Base-by-base conservation (phyloP, 768 basidiomycete species). In the Lactifluus volemus region DNA sequence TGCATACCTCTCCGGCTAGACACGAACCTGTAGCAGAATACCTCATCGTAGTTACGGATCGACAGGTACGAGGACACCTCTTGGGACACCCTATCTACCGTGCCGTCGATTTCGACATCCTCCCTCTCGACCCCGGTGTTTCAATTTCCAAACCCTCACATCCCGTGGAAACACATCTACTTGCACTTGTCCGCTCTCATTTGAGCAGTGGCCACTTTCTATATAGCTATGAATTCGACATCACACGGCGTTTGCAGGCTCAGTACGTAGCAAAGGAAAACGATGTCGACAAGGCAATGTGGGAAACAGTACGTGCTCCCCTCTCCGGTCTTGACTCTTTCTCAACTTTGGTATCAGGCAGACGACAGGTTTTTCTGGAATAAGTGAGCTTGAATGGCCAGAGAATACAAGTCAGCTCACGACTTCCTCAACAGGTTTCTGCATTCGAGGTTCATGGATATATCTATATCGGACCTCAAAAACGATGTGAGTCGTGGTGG, bases 291-390 rank as follows among this genome's bases (percentile, higher is more conserved):
- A 85, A 75, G 69, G 76, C 85, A 10, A 75, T 89, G 50, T 95
- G 88, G 89, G 83, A 92, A 75, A 78, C 82, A 73, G 92, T 91
- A 70, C 58, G 83, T 78, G 15, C 14, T 48, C n/a, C 36, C 49
- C 44, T 39, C 52, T 49, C 25, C 53, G 53, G 51, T 57, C 45
- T 39, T 19, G 8, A 39, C 44, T 34, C 5, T 38, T 51, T 30
- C 60, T 62, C 15, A 63, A 11, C 39, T 19, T 53, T 12, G 6
- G 38, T 25, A 14, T 25, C 67, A 95, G 87, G 88, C 86, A 42
- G 97, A 99, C 65, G 93, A 97, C 69, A 81, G 95, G 64, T 99
- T 99, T 75, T 98, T 98, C 74, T 99, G 96, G 96, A 99, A 99
- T 73, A 89, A 84, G 83, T 89, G 60, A 50, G 73, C 70, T 12